Evolutionary conservation across 2,329 filamentous ascomycete genomes (phyloP), one percentile per base, ranked within the genome.

Genomic region (Xylaria hypoxylon): DNA sequence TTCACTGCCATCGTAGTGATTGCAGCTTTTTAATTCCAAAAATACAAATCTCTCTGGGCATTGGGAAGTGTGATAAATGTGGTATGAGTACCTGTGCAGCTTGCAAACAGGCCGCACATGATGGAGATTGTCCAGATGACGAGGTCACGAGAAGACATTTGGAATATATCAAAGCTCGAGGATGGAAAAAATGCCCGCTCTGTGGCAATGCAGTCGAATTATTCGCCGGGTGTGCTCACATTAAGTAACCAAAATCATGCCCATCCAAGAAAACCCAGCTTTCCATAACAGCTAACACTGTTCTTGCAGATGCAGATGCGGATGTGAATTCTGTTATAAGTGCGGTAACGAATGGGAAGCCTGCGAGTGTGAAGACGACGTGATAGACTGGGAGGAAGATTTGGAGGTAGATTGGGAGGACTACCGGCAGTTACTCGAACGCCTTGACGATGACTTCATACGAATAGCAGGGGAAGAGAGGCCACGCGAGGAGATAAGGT

Each of bases 231-330:
- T 60, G 57, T 19, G 1, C 4, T 1, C 57, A 51, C 6, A 44
- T 60, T 0, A 31, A 2, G 57, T 60, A 26, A 40, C 33, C 13
- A 17, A 26, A 22, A 13, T 40, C 13, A 24, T 42, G 10, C 22
- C 15, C 28, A 38, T 28, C 31, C 13, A 31, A 17, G 45, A n/a
- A 50, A 42, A 28, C 5, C 8, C 3, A 15, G 51, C 7, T 6
- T 3, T 33, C 19, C 2, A 15, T 53, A 26, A 28, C 7, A 4
- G 45, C 45, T 51, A 22, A 51, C 5, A 8, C 17, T 26, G 8
- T 42, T 26, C 11, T 59, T 11, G 24, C 24, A 61, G 58, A 22
- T 60, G 35, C 15, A 52, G 28, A 42, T 52, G 47, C 28, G 24
- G 47, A 17, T 15, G 17, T 11, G 11, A 44, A 19, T 52, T 60